A percentile compares a stretch with the other conserved stretches of the same genome.
These are phyloP conservation scores for Solanum lignicaule DNA, from an alignment of 257 asterid species.

Conservation along the genomic window DNA sequence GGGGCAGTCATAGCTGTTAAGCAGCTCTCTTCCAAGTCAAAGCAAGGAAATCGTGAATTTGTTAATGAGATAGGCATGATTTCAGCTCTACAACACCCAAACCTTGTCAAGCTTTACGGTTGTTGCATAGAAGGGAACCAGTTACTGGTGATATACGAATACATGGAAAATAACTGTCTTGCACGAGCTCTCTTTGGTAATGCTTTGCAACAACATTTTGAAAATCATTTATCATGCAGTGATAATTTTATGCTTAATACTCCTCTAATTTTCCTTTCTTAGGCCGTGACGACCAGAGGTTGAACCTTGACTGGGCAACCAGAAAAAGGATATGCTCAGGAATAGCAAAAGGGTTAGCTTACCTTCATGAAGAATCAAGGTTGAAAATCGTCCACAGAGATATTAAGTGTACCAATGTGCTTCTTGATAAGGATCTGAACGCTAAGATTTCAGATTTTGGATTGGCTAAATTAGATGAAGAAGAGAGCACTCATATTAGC, in stretches of 20 bases:
- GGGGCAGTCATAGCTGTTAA: constrained; percentile 33
- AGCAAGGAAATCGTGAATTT: constrained; percentile 38
- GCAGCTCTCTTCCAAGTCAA: constrained; percentile 35
- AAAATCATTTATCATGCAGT: neutral
- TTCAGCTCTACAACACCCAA: constrained; percentile 38
- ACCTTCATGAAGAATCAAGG: constrained; percentile 39
- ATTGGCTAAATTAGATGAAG: constrained; percentile 38
- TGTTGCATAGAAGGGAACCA: constrained; percentile 46
- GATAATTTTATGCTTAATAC: neutral
- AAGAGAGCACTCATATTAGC: constrained; percentile 39
- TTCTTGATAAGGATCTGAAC: constrained; percentile 30
- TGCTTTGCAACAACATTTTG: neutral
- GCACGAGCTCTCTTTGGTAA: constrained; percentile 41
- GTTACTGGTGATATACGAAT: constrained; percentile 31
- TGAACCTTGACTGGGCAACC: constrained; percentile 29
- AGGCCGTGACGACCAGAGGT: constrained; percentile 21
- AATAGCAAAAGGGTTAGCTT: constrained; percentile 35
- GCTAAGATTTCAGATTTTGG: constrained; percentile 44
- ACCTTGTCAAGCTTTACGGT: constrained; percentile 36
- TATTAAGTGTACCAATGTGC: constrained; percentile 32
- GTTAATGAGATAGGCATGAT: constrained; percentile 42
- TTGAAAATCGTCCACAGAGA: constrained; percentile 41
- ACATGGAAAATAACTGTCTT: constrained; percentile 37
- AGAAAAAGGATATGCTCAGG: constrained; percentile 30
- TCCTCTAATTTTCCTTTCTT: neutral